A percentile compares a stretch with the other conserved stretches of the same genome.
Conservation (phyloP, 257 asterid species). For the Gentiana straminea region DNA sequence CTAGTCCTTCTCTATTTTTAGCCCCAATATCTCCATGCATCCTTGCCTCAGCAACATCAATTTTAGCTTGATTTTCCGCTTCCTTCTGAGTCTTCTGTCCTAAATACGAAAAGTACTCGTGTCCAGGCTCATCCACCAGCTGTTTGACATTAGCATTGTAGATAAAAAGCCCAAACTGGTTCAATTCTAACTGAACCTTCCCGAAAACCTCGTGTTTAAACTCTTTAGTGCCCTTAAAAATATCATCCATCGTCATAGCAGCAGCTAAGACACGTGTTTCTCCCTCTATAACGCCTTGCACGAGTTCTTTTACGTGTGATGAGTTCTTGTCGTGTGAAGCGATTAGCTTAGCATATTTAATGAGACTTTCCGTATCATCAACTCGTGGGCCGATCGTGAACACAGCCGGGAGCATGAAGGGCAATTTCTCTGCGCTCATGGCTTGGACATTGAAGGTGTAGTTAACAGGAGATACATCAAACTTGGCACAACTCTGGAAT, state of each 20-base stretch:
- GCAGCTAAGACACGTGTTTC: slow-evolving; percentile 10
- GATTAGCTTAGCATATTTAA: slow-evolving; percentile 3
- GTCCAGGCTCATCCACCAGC: slow-evolving; percentile 4
- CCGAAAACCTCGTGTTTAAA: slow-evolving; percentile 4
- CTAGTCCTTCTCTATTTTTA: slow-evolving; percentile 2
- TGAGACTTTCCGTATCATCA: background rate
- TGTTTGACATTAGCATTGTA: slow-evolving; percentile 9
- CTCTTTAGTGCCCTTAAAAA: slow-evolving; percentile 5
- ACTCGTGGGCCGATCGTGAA: slow-evolving; percentile 5
- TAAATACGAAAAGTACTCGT: slow-evolving; percentile 6
- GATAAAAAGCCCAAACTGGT: slow-evolving; percentile 6
- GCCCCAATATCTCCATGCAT: slow-evolving; percentile 3
- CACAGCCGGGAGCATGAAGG: slow-evolving; percentile 6
- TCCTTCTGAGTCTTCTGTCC: slow-evolving; percentile 9
- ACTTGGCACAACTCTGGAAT: background rate
- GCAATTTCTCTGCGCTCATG: slow-evolving; percentile 7
- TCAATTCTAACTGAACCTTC: slow-evolving; percentile 5
- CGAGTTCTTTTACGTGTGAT: slow-evolving; percentile 1
- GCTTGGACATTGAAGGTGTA: slow-evolving; percentile 8
- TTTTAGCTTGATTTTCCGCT: slow-evolving; percentile 4
- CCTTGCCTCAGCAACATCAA: slow-evolving; percentile 5
- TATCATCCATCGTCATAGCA: slow-evolving; percentile 6
- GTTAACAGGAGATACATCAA: slow-evolving; percentile 8
- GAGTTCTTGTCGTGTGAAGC: slow-evolving; percentile 6
- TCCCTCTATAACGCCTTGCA: slow-evolving; percentile 9